These are phyloP conservation scores for Leersia perrieri DNA, from an alignment of 176 grass and related monocot species.

Conservation along the genomic window DNA sequence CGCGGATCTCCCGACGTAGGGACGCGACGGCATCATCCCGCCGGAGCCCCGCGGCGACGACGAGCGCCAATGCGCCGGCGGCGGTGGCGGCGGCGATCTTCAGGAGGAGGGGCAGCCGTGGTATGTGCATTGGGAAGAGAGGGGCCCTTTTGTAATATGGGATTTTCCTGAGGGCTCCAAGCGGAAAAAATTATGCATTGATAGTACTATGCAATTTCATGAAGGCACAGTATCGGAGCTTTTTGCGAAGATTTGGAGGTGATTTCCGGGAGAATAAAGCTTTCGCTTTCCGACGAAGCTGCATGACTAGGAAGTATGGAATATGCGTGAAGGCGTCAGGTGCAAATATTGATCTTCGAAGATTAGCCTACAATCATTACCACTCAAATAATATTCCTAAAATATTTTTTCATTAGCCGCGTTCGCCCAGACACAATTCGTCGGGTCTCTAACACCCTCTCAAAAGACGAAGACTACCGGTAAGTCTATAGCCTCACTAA, in stretches of 20 bases:
- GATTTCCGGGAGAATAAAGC: conserved; percentile 22
- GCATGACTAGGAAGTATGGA: conserved; percentile 39
- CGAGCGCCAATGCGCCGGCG: conserved; percentile 46
- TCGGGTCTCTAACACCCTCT: no score
- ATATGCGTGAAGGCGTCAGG: background rate
- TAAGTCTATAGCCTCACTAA: no score
- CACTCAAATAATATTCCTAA: no score
- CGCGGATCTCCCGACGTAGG: conserved; percentile 49
- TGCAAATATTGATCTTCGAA: no score
- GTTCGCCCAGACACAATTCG: no score
- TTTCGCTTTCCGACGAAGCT: conserved; percentile 23
- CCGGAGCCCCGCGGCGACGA: conserved; percentile 38
- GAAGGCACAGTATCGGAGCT: background rate
- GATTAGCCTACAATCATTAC: no score
- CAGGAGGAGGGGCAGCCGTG: conserved; percentile 55
- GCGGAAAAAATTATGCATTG: background rate
- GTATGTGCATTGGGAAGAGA: conserved; percentile 21
- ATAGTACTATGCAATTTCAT: background rate
- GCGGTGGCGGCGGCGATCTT: conserved; percentile 61
- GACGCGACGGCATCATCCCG: conserved; percentile 48
- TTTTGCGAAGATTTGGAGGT: conserved; percentile 7
- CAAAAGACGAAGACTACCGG: no score
- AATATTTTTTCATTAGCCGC: no score
- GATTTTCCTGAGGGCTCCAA: background rate
- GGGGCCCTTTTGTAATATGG: background rate